These are phyloP conservation scores for Candida anutae DNA, from an alignment of 1,139 yeast genomes.

Conservation along the genomic window DNA sequence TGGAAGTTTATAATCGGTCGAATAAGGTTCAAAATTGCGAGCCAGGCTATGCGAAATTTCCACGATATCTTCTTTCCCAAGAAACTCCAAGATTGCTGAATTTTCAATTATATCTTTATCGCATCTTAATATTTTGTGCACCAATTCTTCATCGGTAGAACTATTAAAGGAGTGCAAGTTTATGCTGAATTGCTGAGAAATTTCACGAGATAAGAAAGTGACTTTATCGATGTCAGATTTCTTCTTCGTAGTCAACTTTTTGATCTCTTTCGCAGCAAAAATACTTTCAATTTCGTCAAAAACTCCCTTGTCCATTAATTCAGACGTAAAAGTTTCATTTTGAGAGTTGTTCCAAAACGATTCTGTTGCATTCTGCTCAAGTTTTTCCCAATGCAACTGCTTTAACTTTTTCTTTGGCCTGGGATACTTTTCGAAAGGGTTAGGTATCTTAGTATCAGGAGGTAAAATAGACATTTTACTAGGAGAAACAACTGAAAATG, in stretches of 20 bases:
- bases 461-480: background rate
- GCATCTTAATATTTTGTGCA: conserved; percentile 53
- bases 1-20: conserved; percentile 38
- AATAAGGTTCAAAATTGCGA: conserved; percentile 60
- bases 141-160: conserved; percentile 48
- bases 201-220: conserved; percentile 58
- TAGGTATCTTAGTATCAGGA: conserved; percentile 6
- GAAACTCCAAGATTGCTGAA: conserved; percentile 62
- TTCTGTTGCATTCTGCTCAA: conserved; percentile 48
- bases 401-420: conserved; percentile 73
- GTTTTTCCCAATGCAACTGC: conserved; percentile 79
- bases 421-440: conserved; percentile 54
- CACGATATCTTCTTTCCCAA: conserved; percentile 59
- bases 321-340: conserved; percentile 43
- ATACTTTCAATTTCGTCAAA: conserved; percentile 67
- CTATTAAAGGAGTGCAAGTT: conserved; percentile 57
- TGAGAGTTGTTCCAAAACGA: conserved; percentile 55
- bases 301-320: conserved; percentile 60
- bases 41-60: conserved; percentile 60
- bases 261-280: conserved; percentile 75
- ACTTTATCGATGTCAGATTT: conserved; percentile 45
- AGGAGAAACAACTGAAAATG: conserved; percentile 30
- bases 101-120: conserved; percentile 49
- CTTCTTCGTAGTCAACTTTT: conserved; percentile 41
- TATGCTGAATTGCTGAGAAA: conserved; percentile 74